These are phyloP conservation scores for Elongisporangium anandrum DNA, from an alignment of 352 stramenopile genomes.

Conservation along the genomic window DNA sequence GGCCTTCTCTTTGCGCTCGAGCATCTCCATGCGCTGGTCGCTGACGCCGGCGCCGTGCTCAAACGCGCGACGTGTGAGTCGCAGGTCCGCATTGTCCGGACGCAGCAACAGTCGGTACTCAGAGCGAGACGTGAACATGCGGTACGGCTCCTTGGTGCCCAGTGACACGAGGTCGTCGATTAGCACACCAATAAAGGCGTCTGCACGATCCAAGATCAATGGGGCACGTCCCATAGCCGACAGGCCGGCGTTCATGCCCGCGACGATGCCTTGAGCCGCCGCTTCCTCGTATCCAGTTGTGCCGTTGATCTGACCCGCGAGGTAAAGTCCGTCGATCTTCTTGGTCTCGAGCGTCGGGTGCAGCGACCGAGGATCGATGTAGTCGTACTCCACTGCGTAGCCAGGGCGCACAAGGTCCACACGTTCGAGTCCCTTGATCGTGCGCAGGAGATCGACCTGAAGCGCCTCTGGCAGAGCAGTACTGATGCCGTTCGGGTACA, in stretches of 20 bases:
- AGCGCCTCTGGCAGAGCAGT: constrained; percentile 90
- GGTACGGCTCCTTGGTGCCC: constrained; percentile 96
- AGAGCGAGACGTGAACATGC: constrained; percentile 98
- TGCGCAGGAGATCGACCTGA: constrained; percentile 93
- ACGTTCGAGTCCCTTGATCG: constrained; percentile 94
- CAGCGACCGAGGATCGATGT: constrained; percentile 93
- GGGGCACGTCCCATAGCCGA: constrained; percentile 46
- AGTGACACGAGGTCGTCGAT: constrained; percentile 98
- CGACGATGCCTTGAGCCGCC: constrained; percentile 96
- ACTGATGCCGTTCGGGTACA: constrained; percentile 98
- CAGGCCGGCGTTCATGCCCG: constrained; percentile 94
- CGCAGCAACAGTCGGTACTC: constrained; percentile 87
- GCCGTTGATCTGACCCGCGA: constrained; percentile 98
- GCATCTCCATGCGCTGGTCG: constrained; percentile 63
- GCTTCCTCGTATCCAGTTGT: constrained; percentile 99
- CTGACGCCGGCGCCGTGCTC: constrained; percentile 73
- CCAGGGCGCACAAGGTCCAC: constrained; percentile 94
- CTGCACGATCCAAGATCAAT: constrained; percentile 92
- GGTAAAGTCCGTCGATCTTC: constrained; percentile 88
- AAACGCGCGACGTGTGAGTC: constrained; percentile 92
- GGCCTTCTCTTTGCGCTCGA: constrained; percentile 83
- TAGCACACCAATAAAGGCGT: constrained; percentile 97
- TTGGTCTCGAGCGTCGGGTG: constrained; percentile 95
- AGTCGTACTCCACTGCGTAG: constrained; percentile 99
- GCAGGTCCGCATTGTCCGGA: constrained; percentile 97